Base-by-base conservation (phyloP, 148 eudicot genomes). In the Pharnaceum exiguum region DNA sequence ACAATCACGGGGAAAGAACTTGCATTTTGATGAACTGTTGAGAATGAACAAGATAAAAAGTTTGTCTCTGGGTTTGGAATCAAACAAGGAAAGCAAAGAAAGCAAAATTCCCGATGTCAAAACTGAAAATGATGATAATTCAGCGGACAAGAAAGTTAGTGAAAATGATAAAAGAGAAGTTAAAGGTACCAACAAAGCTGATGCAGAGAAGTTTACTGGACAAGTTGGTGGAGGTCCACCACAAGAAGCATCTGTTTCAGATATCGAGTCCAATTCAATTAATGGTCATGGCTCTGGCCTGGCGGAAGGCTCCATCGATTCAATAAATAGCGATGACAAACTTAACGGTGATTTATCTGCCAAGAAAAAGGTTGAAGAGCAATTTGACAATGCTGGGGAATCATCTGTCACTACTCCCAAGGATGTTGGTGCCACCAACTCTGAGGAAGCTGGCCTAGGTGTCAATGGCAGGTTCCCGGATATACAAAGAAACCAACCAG, bases 11-110 rank as follows among this genome's bases (percentile, higher is more conserved):
- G 79, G 82, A 32, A 75, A 75, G 45, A 82, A 75, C 70, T 40
- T 80, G 65, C 86, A 83, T 33, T 45, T 89, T 63, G 80, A 82
- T 35, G 64, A 39, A 59, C 74, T 82, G 24, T 37, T 68, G 58
- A 81, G 51, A 54, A 46, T 78, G 40, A 70, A 72, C 37, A 72
- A 62, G 13, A 63, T 69, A 63, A 57, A 77, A 55, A 71, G 71
- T 37, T 51, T 71, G 48, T 69, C 87, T 59, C 63, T 85, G 50
- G 71, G 73, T 31, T 59, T 74, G 32, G 78, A 57, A 51, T 66
- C 77, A 50, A 79, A 73, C 48, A 63, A 60, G 33, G 71, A 77
- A 22, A 86, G 72, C 55, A 71, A 78, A 29, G 46, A 37, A 12
- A 57, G 42, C 38, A 38, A 35, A 51, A 21, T 21, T 28, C 33